Base-by-base conservation (phyloP, 164 flowering plant species). In the Tinospora cordifolia region DNA sequence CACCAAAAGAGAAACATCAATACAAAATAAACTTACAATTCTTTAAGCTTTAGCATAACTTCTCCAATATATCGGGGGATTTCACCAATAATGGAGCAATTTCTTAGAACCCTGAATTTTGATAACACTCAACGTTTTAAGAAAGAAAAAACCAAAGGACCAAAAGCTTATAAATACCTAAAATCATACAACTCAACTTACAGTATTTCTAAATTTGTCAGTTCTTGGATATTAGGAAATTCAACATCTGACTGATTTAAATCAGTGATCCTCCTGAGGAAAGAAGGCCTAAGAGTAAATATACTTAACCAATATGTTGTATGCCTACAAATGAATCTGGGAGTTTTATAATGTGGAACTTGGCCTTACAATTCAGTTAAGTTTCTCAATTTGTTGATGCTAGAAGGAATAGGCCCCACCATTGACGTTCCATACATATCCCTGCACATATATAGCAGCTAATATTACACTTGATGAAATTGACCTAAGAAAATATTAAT, bases 321-420 rank as follows among this genome's bases (percentile, higher is more conserved):
- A 19, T 21, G 10, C 24, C 5, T 54, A 14, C 36, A 27, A 67
- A 25, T 65, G 44, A 62, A 47, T 68, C 3, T 40, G 38, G 2
- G 15, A 10, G 5, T 14, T 8, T 7, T 8, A 8, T 30, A 65
- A 59, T 15, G 47, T 15, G 36, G 46, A 69, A 34, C 13, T 62
- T 7, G 34, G 39, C 38, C 93, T 84, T 71, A 92, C 99, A 94
- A 67, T 2, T 81, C 68, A 0, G 36, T 69, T 49, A 94, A 75
- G 63, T 83, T 85, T 72, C 22, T 81, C 80, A 94, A 74, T 41
- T 8, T 25, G 13, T 87, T 81, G 63, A 94, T 77, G 41, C 72
- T 77, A n/a, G 81, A 73, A 74, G 97, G 98, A 77, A 94, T 78
- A 0, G 97, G 99, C 7, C 94, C 93, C 68, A 78, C 85, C 91